Base-by-base conservation (phyloP, 2,329 filamentous ascomycete genomes). In the Aspergillus ochraceoroseus region DNA sequence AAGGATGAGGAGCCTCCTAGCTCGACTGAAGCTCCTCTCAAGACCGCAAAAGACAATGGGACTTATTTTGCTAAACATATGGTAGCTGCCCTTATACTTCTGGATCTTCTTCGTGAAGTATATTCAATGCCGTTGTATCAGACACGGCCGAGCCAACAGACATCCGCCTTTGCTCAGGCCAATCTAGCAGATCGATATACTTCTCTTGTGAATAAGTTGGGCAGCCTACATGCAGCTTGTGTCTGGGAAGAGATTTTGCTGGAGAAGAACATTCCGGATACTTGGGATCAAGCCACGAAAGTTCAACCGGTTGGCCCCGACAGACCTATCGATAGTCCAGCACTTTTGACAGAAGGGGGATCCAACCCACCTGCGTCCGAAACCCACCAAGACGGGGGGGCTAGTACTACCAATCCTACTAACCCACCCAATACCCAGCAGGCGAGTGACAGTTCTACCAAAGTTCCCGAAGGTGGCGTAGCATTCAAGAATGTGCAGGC, bases 111-210 rank as follows among this genome's bases (percentile, higher is more conserved):
- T 22, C 82, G 80, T 22, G 77, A 85, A 42, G 82, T 84, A 44
- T 95, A 86, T 59, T 79, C 81, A 31, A 67, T 70, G 38, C 75
- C 77, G 14, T 67, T 79, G 34, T 81, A 78, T 57, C 79, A 79
- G 42, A 76, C 78, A 38, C 76, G 87, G 42, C 77, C 81, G 17
- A 71, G 66, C 22, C 68, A 75, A 20, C 73, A 77, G 36, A 70
- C 70, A 7, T 76, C 79, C 19, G 76, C 83, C 7, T 85, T 95
- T 55, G 80, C 78, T 39, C 76, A 80, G 17, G 76, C 94, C 52
- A 94, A 94, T 57, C 75, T 94, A 14, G 87, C 82, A 20, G 90
- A 96, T 61, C 82, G 87, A 60, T 94, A 94, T 59, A 72, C 79
- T 30, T 67, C 73, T n/a, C 69, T 95, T 25, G 75, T 94, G 15